Evolutionary conservation across 2,329 filamentous ascomycete genomes (phyloP).

Genomic region (Fusarium sambucinum): DNA sequence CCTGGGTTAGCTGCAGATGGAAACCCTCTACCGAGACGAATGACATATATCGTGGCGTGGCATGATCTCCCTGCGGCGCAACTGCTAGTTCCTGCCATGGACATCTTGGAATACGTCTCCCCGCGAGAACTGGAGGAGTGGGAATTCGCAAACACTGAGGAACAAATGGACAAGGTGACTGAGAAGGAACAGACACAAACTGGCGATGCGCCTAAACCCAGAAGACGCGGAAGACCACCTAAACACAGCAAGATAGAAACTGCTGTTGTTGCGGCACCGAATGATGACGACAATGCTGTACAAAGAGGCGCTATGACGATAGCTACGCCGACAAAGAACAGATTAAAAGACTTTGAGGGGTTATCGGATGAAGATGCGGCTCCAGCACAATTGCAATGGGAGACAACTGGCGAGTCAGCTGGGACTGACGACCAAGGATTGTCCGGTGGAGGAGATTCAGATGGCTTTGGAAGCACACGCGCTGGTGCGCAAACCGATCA

Average conservation of each 20-base stretch:
- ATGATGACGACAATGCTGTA: slow-evolving; percentile 40
- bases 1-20: slow-evolving; percentile 51
- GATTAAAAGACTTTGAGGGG: slow-evolving; percentile 49
- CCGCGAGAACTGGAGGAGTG: slow-evolving; percentile 67
- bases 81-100: slow-evolving; percentile 59
- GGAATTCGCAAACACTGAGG: slow-evolving; percentile 60
- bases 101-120: slow-evolving; percentile 70
- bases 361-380: slow-evolving; percentile 49
- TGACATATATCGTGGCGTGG: slow-evolving; percentile 69
- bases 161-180: slow-evolving; percentile 58
- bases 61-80: slow-evolving; percentile 63
- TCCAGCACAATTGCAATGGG: slow-evolving; percentile 48
- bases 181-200: slow-evolving; percentile 46
- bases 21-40: slow-evolving; percentile 55
- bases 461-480: neutral
- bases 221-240: slow-evolving; percentile 49
- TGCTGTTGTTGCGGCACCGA: slow-evolving; percentile 48
- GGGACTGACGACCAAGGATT: slow-evolving; percentile 8
- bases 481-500: neutral
- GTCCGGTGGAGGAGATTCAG: neutral
- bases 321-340: slow-evolving; percentile 53
- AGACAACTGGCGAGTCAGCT: slow-evolving; percentile 25
- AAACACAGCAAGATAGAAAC: slow-evolving; percentile 51
- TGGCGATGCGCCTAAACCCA: slow-evolving; percentile 23
- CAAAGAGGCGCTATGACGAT: slow-evolving; percentile 53